phyloP scores from a whole-genome alignment of 1,139 yeast genomes.

The Groenewaldozyma auringiensis region DNA sequence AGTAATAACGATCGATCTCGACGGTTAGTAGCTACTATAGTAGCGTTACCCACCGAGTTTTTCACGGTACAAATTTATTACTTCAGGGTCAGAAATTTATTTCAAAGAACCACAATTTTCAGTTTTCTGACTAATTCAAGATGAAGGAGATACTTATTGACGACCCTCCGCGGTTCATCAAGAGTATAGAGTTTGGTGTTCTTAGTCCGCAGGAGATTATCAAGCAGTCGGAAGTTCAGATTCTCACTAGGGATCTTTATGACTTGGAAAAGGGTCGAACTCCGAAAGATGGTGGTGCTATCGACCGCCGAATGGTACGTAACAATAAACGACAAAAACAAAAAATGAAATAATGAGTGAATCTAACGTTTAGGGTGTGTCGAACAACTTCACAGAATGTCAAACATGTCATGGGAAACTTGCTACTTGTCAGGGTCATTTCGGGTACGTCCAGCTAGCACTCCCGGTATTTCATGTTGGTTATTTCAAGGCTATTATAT shows the following conservation, averaged over 20 bases:
- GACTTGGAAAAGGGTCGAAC: conserved; percentile 81
- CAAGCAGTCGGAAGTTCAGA: conserved; percentile 92
- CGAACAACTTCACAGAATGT: conserved; percentile 78
- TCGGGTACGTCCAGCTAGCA: conserved; percentile 89
- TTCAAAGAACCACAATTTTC: no score
- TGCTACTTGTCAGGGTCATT: conserved; percentile 97
- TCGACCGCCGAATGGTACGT: conserved; percentile 69
- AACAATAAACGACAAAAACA: background rate
- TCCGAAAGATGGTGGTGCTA: conserved; percentile 77
- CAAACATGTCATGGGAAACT: conserved; percentile 85
- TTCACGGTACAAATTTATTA: background rate
- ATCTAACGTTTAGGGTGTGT: conserved; percentile 50
- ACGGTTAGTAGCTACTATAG: background rate
- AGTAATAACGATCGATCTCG: background rate
- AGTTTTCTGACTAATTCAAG: no score
- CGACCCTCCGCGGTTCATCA: conserved; percentile 81
- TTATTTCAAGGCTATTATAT: conserved; percentile 84
- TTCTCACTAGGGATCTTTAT: conserved; percentile 82
- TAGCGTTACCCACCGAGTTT: background rate
- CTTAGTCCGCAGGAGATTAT: conserved; percentile 84
- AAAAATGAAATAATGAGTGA: background rate
- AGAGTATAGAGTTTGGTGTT: conserved; percentile 89
- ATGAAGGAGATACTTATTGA: conserved; percentile 77
- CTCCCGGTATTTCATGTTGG: conserved; percentile 98
- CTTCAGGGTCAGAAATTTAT: no score